phyloP scores from a whole-genome alignment of 2,329 filamentous ascomycete species.

The Scedosporium boydii region DNA sequence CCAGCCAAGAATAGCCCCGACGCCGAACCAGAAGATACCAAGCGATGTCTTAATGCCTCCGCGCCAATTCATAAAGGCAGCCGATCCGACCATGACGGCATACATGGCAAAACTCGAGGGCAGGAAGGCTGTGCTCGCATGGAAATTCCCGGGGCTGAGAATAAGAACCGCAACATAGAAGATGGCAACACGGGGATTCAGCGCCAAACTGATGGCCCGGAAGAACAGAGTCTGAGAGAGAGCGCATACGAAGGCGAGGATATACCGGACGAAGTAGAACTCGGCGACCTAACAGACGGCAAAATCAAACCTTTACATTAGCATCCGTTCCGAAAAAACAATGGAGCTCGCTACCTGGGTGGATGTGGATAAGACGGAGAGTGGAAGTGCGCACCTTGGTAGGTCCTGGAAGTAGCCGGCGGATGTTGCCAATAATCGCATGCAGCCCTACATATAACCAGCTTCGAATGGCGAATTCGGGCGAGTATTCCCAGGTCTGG shows the following conservation, averaged over 20 bases:
- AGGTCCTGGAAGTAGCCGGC: constrained; percentile 51
- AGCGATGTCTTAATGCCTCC: constrained; percentile 68
- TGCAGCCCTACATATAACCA: constrained; percentile 86
- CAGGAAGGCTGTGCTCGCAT: constrained; percentile 76
- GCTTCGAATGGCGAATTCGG: constrained; percentile 86
- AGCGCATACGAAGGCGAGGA: constrained; percentile 68
- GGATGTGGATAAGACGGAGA: neutral
- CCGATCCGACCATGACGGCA: constrained; percentile 72
- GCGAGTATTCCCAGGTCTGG: constrained; percentile 98
- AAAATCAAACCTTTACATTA: neutral
- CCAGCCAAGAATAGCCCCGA: constrained; percentile 83
- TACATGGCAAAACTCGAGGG: constrained; percentile 98
- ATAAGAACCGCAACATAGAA: constrained; percentile 72
- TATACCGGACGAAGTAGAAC: constrained; percentile 79
- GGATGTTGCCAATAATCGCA: constrained; percentile 58
- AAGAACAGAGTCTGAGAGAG: constrained; percentile 76
- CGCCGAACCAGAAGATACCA: constrained; percentile 84
- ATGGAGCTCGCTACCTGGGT: neutral
- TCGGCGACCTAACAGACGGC: constrained; percentile 45
- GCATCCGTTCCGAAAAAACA: neutral
- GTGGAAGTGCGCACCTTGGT: constrained; percentile 36
- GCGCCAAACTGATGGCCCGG: constrained; percentile 61
- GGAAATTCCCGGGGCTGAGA: constrained; percentile 85
- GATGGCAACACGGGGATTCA: constrained; percentile 76
- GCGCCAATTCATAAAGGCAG: constrained; percentile 85